Evolutionary conservation across 2,329 filamentous ascomycete genomes (phyloP).

Genomic region (Leptographium galeiforme): DNA sequence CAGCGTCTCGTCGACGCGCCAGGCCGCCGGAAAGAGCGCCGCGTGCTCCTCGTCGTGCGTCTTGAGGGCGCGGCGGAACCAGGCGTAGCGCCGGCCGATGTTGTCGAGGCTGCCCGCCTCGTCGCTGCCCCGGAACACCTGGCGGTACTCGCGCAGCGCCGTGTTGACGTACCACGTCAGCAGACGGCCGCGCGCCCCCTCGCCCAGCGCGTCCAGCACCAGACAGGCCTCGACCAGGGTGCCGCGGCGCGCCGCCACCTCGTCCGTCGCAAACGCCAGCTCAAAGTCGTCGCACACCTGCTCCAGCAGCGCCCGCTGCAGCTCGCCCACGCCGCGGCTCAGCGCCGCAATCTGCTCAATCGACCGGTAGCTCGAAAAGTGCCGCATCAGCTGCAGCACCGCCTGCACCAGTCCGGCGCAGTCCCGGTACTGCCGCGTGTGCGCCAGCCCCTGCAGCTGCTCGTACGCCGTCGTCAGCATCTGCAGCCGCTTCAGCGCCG

Average conservation of each 20-base stretch:
- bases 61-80: conserved; percentile 93
- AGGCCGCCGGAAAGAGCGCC: conserved; percentile 70
- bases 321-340: conserved; percentile 81
- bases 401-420: conserved; percentile 89
- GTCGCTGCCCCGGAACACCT: conserved; percentile 91
- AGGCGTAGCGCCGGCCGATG: conserved; percentile 85
- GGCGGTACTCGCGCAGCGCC: conserved; percentile 84
- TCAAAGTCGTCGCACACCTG: conserved; percentile 99
- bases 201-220: conserved; percentile 89
- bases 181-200: conserved; percentile 66
- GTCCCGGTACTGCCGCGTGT: conserved; percentile 82
- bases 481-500: conserved; percentile 87
- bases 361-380: conserved; percentile 95
- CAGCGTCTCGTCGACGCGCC: conserved; percentile 82
- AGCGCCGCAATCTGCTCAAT: conserved; percentile 96
- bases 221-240: conserved; percentile 76
- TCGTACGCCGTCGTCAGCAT: conserved; percentile 99
- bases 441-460: conserved; percentile 71
- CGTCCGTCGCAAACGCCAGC: conserved; percentile 79
- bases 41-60: conserved; percentile 90
- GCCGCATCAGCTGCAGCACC: conserved; percentile 92
- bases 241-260: conserved; percentile 55
- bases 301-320: conserved; percentile 84
- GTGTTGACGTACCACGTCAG: conserved; percentile 98
- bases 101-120: conserved; percentile 95